Percentiles rank a stretch among this genome's conserved stretches.
phyloP scores from a whole-genome alignment of 2,329 filamentous ascomycete species.

The Fusarium sp. region DNA sequence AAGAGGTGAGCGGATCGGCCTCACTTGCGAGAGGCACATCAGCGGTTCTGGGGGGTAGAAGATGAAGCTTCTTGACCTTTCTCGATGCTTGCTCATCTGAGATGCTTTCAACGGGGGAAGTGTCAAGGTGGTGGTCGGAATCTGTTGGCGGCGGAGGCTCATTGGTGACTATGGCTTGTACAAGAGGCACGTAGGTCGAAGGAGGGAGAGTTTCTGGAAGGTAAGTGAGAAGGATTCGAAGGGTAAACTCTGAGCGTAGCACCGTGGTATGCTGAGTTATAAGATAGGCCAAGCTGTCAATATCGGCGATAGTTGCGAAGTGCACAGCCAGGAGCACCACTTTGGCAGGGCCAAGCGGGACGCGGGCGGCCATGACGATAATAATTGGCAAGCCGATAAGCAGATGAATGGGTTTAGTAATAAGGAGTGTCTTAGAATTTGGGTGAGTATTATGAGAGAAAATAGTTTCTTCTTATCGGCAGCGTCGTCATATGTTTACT shows the following conservation, averaged over 20 bases:
- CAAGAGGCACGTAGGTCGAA: constrained; percentile 68
- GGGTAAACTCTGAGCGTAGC: constrained; percentile 71
- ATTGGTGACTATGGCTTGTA: constrained; percentile 66
- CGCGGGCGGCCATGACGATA: constrained; percentile 41
- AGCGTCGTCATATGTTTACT: constrained; percentile 17
- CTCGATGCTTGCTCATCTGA: constrained; percentile 72
- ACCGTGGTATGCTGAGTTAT: constrained; percentile 66
- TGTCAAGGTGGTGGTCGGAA: constrained; percentile 62
- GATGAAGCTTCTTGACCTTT: constrained; percentile 70
- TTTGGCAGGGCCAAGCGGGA: constrained; percentile 70
- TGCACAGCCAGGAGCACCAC: constrained; percentile 78
- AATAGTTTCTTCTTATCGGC: neutral
- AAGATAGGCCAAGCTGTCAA: constrained; percentile 70
- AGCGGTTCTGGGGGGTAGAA: constrained; percentile 67
- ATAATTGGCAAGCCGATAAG: neutral
- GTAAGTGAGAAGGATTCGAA: constrained; percentile 80
- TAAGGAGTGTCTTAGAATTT: neutral
- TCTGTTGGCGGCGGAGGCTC: constrained; percentile 56
- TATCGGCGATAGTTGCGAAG: constrained; percentile 72
- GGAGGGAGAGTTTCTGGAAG: constrained; percentile 78
- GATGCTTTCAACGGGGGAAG: constrained; percentile 65
- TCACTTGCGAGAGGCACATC: constrained; percentile 60
- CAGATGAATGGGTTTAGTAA: neutral
- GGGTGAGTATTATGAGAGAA: neutral
- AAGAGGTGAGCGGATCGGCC: constrained; percentile 68